Evolutionary conservation across 2,329 filamentous ascomycete species (phyloP).

Genomic region (Claviceps sp.): DNA sequence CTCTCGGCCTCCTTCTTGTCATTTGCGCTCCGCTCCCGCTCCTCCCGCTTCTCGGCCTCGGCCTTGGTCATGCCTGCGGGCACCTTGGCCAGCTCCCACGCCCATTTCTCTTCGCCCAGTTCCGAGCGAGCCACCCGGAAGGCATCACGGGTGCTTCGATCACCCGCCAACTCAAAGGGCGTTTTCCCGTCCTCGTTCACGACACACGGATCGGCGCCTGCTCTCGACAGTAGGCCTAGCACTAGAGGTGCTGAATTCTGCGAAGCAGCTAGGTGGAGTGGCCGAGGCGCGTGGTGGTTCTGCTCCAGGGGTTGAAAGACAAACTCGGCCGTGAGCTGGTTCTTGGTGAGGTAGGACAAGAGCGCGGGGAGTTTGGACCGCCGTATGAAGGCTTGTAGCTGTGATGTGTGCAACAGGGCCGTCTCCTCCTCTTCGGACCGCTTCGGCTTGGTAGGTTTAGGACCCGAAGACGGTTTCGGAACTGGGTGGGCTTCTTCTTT

Average conservation of each 20-base stretch:
- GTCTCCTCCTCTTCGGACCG: constrained; percentile 73
- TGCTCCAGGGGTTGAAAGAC: constrained; percentile 58
- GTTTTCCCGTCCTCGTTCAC: constrained; percentile 67
- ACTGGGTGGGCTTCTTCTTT: constrained; percentile 27
- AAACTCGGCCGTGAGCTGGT: constrained; percentile 59
- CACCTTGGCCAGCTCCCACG: constrained; percentile 67
- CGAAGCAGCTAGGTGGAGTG: constrained; percentile 74
- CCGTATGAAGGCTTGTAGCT: constrained; percentile 76
- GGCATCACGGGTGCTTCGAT: constrained; percentile 74
- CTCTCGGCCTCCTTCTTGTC: constrained; percentile 57
- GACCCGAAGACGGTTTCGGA: constrained; percentile 17
- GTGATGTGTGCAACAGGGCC: constrained; percentile 69
- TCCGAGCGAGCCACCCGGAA: constrained; percentile 80
- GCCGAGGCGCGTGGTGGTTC: constrained; percentile 69
- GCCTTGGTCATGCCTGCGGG: constrained; percentile 55
- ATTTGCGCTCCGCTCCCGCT: constrained; percentile 56
- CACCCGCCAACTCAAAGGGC: constrained; percentile 75
- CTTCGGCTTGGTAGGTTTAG: constrained; percentile 48
- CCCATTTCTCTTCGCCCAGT: constrained; percentile 61
- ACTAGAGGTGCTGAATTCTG: constrained; percentile 71
- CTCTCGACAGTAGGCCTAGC: constrained; percentile 61
- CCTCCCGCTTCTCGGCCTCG: constrained; percentile 57
- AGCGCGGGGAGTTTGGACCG: constrained; percentile 82
- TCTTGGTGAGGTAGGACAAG: constrained; percentile 69
- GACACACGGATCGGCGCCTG: constrained; percentile 57